Evolutionary conservation across 2,329 filamentous ascomycete genomes (phyloP), one percentile per base, ranked within the genome.

Genomic region (Verticillium klebahnii): DNA sequence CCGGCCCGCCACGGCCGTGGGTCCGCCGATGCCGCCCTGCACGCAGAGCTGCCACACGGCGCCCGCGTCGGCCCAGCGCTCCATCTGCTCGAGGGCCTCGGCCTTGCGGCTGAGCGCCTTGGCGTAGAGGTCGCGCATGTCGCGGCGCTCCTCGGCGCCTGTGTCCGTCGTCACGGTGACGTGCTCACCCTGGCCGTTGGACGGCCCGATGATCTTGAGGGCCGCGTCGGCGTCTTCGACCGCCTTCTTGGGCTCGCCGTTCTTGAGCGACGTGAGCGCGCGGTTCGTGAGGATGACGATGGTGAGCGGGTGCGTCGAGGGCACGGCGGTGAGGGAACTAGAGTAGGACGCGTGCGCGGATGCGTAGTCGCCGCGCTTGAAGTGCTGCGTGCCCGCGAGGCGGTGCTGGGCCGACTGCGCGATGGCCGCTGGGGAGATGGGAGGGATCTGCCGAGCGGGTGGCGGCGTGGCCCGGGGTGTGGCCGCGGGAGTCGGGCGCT

Each of bases 51-150:
- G 87, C 95, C 95, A 99, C 0, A 91, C 87, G 2, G 81, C 78
- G 0, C 87, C 88, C 1, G 95, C 95, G 58, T 98, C 94, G 2
- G 79, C 77, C 94, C 94, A 99, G 72, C 90, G 92, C 77, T 99
- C 95, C 82, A 99, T 89, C 71, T 97, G 90, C 74, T 99, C 95
- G 8, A 98, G 82, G 1, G 93, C 95, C 76, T 99, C 95, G 1
- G 95, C 95, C 78, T 98, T 98, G 60, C 95, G 89, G 77, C 91
- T 94, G 34, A 98, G 79, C 0, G 94, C 94, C 75, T 98, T 99
- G 60, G 92, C 93, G 71, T 90, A 98, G 65, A 97, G 91, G 19
- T 97, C 93, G 65, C 87, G 90, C 91, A 99, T 96, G 57, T 94
- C 89, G 67, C 96, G 95, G 23, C 80, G 79, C 61, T 89, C 82